Evolutionary conservation across 306 rosid genomes (phyloP), one percentile per base, ranked within the genome.

Genomic region (Pterocarpus macrocarpus): DNA sequence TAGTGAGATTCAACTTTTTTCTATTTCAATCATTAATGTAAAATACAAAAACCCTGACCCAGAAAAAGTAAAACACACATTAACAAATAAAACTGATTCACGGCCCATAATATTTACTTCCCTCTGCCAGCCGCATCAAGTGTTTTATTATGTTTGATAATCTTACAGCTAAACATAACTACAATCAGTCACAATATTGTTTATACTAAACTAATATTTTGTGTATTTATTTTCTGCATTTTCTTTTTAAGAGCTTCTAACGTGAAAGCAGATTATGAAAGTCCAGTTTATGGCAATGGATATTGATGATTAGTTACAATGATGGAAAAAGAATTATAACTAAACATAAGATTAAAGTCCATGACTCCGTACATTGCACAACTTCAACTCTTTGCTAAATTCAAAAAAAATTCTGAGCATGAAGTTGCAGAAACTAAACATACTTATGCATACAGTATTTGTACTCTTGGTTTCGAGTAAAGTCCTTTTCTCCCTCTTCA

Each of bases 401-500:
- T 30, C 4, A n/a, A 34, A 45, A 58, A 47, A 63, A 55, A 28
- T 43, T 80, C 16, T 8, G 64, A 84, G 78, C 64, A 80, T 68
- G 33, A 72, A 68, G 15, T 44, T 64, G 59, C 63, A n/a, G 75
- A 66, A 58, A 62, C 17, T 6, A 76, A 43, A 88, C 97, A 84
- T 91, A 95, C 99, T 90, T 91, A 63, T 92, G 86, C 92, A 93
- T 86, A 39, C 99, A 95, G 81, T 88, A 91, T 80, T 95, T 93
- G 86, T 72, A 92, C 88, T 95, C 97, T 84, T 92, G 97, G 77
- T 97, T 73, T 63, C 99, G 91, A 78, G 66, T 13, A 8, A 86
- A 86, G 86, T 95, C 99, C 73, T 93, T 95, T 81, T 93, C 99
- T 82, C 99, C 99, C 78, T 93, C 99, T 81, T 95, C 99, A 12